phyloP scores from a whole-genome alignment of 2,329 filamentous ascomycete genomes.

The Sodiomyces alkalinus region DNA sequence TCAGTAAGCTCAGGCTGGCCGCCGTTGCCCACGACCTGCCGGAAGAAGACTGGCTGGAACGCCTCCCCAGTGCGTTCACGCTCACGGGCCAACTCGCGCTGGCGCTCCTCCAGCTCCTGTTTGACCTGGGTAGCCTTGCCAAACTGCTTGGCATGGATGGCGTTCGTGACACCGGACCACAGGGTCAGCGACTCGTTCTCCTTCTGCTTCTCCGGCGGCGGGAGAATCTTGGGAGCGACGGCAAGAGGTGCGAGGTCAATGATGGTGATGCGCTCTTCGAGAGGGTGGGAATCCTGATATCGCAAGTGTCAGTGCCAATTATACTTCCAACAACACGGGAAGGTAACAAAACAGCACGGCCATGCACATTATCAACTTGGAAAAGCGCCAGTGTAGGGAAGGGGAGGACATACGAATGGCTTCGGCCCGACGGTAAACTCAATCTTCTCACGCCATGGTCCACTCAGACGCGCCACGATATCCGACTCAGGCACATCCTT shows the following conservation, averaged over 20 bases:
- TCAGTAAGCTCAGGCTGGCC: slow-evolving; percentile 40
- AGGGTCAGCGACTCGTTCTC: slow-evolving; percentile 80
- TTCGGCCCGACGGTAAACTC: slow-evolving; percentile 45
- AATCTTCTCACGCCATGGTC: slow-evolving; percentile 68
- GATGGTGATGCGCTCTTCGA: slow-evolving; percentile 54
- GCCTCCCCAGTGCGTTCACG: slow-evolving; percentile 52
- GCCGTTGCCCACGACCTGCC: slow-evolving; percentile 37
- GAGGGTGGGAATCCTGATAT: slow-evolving; percentile 26
- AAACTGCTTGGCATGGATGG: slow-evolving; percentile 73
- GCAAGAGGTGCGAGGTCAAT: slow-evolving; percentile 77
- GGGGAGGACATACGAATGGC: slow-evolving; percentile 37
- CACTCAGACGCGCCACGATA: slow-evolving; percentile 66
- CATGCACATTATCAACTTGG: neutral
- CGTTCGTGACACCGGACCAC: slow-evolving; percentile 77
- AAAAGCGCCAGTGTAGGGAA: neutral
- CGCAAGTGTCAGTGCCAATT: neutral
- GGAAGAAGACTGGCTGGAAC: slow-evolving; percentile 86
- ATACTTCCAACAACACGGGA: too few relatives aligned
- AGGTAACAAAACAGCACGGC: too few relatives aligned
- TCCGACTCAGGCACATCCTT: slow-evolving; percentile 80
- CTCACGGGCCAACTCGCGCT: slow-evolving; percentile 71
- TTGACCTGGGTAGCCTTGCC: slow-evolving; percentile 74
- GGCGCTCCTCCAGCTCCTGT: slow-evolving; percentile 78
- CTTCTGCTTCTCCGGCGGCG: slow-evolving; percentile 63
- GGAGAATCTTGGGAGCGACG: slow-evolving; percentile 64